These are phyloP conservation scores for Knufia fluminis DNA, from an alignment of 2,329 filamentous ascomycete species.

Conservation along the genomic window DNA sequence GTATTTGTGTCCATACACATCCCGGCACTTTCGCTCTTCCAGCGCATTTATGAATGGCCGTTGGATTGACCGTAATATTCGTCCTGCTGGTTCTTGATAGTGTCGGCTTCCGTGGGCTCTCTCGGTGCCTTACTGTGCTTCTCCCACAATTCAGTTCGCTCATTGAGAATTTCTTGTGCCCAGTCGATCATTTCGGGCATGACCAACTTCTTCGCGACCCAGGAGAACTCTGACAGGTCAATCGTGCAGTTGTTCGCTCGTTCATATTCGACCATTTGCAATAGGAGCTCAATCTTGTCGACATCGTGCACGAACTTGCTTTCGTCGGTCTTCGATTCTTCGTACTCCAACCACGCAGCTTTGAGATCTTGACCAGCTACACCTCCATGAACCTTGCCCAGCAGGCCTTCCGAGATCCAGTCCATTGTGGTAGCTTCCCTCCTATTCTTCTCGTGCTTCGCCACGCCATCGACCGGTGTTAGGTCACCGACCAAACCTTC, in stretches of 20 bases:
- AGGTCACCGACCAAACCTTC: constrained; percentile 93
- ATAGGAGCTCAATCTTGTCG: constrained; percentile 88
- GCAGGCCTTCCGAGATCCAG: constrained; percentile 64
- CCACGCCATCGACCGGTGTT: constrained; percentile 77
- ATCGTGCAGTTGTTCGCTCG: constrained; percentile 53
- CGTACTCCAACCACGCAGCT: constrained; percentile 88
- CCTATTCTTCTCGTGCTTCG: constrained; percentile 79
- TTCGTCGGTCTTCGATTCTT: constrained; percentile 74
- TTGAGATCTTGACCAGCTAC: constrained; percentile 60
- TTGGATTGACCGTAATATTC: constrained; percentile 20
- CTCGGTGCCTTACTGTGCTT: constrained; percentile 28
- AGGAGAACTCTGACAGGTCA: constrained; percentile 78
- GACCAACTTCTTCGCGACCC: constrained; percentile 63
- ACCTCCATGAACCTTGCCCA: constrained; percentile 68
- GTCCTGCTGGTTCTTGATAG: constrained; percentile 21
- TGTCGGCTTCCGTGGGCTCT: constrained; percentile 14
- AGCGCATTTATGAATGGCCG: not conserved
- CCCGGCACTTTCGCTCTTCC: not conserved
- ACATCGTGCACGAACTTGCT: constrained; percentile 89
- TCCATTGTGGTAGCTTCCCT: constrained; percentile 88
- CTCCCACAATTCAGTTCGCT: constrained; percentile 67
- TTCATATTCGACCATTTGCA: constrained; percentile 98
- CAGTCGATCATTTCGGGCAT: constrained; percentile 72
- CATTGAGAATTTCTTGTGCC: constrained; percentile 65
- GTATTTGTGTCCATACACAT: too few relatives aligned